Percentiles rank a stretch among this genome's conserved stretches.
Conservation (phyloP, 345 rosid genomes). For the Brassica rapa region DNA sequence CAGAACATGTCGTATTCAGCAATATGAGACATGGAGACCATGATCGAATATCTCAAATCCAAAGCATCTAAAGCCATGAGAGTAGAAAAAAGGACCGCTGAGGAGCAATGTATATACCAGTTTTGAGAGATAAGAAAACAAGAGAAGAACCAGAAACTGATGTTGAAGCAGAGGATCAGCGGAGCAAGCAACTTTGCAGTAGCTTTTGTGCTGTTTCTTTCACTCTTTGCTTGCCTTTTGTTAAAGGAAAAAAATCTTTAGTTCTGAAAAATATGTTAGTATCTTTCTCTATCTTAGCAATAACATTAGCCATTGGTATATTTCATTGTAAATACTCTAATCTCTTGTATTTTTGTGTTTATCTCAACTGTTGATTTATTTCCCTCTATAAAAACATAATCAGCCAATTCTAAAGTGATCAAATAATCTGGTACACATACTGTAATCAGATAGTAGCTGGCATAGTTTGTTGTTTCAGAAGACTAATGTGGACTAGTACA, state of each 20-base stretch:
- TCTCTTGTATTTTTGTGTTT: not conserved
- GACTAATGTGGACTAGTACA: no score
- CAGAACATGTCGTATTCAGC: no score
- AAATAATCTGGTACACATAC: not conserved
- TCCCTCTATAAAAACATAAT: not conserved
- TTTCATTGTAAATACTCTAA: constrained; percentile 18
- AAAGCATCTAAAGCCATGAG: no score
- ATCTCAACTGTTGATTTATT: not conserved
- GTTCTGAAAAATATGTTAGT: not conserved
- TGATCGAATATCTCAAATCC: no score
- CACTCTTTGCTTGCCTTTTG: constrained; percentile 25
- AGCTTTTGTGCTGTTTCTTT: constrained; percentile 20
- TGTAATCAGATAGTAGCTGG: no score
- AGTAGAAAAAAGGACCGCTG: no score
- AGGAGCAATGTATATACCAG: no score
- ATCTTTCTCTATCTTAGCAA: not conserved
- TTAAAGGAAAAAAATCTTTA: not conserved
- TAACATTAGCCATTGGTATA: constrained; percentile 19
- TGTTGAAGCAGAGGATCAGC: constrained; percentile 5
- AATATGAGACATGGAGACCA: no score
- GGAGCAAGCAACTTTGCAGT: not conserved
- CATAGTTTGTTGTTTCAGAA: no score
- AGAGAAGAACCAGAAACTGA: constrained; percentile 10
- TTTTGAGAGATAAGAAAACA: constrained; percentile 17
- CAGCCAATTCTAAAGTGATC: not conserved